Evolutionary conservation across 2,329 filamentous ascomycete species (phyloP).

Genomic region (Fusarium sp.): DNA sequence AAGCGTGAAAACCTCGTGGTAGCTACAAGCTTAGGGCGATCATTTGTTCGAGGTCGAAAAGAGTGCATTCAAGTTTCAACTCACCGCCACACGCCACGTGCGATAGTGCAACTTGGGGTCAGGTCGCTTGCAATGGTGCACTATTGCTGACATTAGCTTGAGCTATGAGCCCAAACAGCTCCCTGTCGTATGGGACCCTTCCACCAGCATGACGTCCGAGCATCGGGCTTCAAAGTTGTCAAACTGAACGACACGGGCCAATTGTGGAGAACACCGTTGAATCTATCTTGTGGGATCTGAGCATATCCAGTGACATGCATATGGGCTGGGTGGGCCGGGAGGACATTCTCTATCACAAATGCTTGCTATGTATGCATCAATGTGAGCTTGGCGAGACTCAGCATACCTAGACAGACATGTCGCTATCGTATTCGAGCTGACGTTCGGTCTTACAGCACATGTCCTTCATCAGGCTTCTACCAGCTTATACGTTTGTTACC

Average conservation of each 20-base stretch:
- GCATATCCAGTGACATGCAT: conserved; percentile 27
- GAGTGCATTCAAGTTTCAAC: conserved; percentile 1
- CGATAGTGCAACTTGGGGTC: conserved; percentile 31
- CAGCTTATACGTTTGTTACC: neutral
- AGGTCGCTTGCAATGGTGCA: conserved; percentile 34
- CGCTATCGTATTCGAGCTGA: neutral
- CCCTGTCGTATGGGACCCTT: conserved; percentile 32
- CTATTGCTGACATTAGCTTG: conserved; percentile 31
- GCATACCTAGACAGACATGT: neutral
- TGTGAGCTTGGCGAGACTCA: neutral
- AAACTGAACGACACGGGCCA: conserved; percentile 15
- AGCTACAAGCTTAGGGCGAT: conserved; percentile 17
- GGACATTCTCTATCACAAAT: neutral
- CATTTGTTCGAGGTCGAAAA: conserved; percentile 8
- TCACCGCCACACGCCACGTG: conserved; percentile 35
- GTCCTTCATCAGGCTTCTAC: neutral
- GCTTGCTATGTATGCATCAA: neutral
- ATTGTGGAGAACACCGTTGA: conserved; percentile 31
- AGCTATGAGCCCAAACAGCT: conserved; percentile 13
- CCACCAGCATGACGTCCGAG: conserved; percentile 28
- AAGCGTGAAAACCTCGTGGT: conserved; percentile 14
- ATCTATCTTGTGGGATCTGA: conserved; percentile 17
- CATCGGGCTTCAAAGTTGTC: conserved; percentile 19
- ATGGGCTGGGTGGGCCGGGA: conserved; percentile 3
- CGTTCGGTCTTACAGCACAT: neutral